Conservation (phyloP, 768 basidiomycete species). For the Neoboletus subvelutipes region DNA sequence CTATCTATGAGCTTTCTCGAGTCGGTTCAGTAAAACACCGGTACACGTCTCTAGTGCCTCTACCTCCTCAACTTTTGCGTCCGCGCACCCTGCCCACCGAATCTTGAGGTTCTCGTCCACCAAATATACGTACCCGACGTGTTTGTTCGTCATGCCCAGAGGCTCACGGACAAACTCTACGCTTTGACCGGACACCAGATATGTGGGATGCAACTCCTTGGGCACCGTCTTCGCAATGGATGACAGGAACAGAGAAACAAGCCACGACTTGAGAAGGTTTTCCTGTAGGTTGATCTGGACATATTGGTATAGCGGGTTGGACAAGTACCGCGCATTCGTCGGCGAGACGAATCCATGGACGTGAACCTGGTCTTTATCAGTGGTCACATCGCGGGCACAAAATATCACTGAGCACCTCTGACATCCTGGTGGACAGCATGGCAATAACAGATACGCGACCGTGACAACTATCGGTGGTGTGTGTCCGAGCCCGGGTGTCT, state of each 20-base stretch:
- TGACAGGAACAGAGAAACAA: conserved; percentile 82
- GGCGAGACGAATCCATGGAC: conserved; percentile 65
- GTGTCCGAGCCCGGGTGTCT: conserved; percentile 49
- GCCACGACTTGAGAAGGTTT: conserved; percentile 87
- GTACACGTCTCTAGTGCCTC: conserved; percentile 67
- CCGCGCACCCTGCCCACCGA: conserved; percentile 91
- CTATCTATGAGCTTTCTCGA: conserved; percentile 33
- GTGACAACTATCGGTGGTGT: conserved; percentile 76
- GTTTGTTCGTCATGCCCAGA: conserved; percentile 84
- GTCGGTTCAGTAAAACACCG: conserved; percentile 63
- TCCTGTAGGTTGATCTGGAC: conserved; percentile 92
- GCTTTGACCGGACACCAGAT: conserved; percentile 79
- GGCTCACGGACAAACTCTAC: conserved; percentile 85
- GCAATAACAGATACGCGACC: conserved; percentile 78
- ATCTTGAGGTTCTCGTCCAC: conserved; percentile 83
- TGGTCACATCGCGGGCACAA: neutral
- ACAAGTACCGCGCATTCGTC: conserved; percentile 50
- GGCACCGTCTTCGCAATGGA: conserved; percentile 71
- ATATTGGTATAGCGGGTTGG: conserved; percentile 65
- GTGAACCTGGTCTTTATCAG: conserved; percentile 57
- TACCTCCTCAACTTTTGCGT: conserved; percentile 73
- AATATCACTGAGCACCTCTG: conserved; percentile 56
- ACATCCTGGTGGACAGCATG: conserved; percentile 83
- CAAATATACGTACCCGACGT: conserved; percentile 89
- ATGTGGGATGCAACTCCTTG: conserved; percentile 59